Conservation (phyloP, 148 eudicot genomes). For the Amaranthus hypochondriacus region DNA sequence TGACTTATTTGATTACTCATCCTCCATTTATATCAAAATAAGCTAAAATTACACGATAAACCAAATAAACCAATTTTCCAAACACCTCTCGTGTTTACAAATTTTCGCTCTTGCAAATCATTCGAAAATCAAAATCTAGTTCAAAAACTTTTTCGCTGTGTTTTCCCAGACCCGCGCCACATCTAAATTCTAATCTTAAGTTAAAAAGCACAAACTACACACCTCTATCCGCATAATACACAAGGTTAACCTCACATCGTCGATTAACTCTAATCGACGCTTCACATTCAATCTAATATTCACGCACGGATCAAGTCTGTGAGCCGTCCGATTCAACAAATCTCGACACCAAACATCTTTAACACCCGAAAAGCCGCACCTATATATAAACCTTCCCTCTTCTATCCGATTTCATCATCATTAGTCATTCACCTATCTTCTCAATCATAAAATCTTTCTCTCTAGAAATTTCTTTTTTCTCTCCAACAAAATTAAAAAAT, state of each 20-base stretch:
- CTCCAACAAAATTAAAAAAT: slow-evolving; percentile 16
- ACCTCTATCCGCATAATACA: slow-evolving; percentile 1
- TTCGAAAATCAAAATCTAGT: too few species aligned
- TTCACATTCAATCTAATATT: neutral
- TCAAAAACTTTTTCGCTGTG: slow-evolving; percentile 8
- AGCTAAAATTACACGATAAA: too few species aligned
- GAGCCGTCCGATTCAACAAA: slow-evolving; percentile 16
- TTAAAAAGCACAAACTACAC: neutral
- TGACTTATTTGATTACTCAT: too few species aligned
- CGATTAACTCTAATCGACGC: slow-evolving; percentile 18
- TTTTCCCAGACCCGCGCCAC: slow-evolving; percentile 16
- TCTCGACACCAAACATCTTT: neutral
- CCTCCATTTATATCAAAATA: too few species aligned
- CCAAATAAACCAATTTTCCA: too few species aligned
- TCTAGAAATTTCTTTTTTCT: too few species aligned
- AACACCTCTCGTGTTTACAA: too few species aligned
- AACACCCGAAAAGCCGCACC: slow-evolving; percentile 11
- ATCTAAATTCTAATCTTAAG: slow-evolving; percentile 5
- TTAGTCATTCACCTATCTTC: neutral
- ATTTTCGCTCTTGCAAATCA: too few species aligned
- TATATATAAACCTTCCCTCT: slow-evolving; percentile 12
- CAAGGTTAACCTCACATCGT: neutral
- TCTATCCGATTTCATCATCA: neutral
- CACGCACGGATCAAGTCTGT: slow-evolving; percentile 15
- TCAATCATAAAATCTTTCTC: neutral